Conservation (phyloP, 2,329 filamentous ascomycete genomes). For the Trichophyton simii region DNA sequence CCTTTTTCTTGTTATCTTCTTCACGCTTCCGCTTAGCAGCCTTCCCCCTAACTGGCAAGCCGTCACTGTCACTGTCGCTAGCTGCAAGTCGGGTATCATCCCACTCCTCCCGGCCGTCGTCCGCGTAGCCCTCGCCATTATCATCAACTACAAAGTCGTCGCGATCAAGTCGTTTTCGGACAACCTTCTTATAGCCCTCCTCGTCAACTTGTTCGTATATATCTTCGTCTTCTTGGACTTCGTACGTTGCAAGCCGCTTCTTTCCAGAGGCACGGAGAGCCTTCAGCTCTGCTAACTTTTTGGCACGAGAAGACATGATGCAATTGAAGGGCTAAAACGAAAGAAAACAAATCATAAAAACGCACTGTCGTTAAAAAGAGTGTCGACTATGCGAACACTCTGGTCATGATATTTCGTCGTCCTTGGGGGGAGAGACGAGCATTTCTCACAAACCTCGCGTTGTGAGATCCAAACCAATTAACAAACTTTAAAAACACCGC, state of each 20-base stretch:
- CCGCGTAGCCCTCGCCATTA: slow-evolving; percentile 85
- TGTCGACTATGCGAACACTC: background rate
- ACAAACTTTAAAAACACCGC: background rate
- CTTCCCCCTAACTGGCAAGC: slow-evolving; percentile 50
- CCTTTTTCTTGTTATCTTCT: slow-evolving; percentile 70
- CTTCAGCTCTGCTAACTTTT: slow-evolving; percentile 54
- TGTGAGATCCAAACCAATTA: background rate
- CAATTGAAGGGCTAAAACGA: background rate
- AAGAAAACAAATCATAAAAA: background rate
- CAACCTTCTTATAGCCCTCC: slow-evolving; percentile 92
- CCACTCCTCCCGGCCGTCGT: slow-evolving; percentile 92
- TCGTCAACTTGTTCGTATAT: slow-evolving; percentile 96
- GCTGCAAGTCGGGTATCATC: slow-evolving; percentile 53
- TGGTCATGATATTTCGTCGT: background rate
- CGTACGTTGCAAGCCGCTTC: slow-evolving; percentile 76
- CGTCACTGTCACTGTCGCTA: slow-evolving; percentile 65
- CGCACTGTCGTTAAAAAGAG: background rate
- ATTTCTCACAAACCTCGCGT: background rate
- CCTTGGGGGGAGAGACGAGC: background rate
- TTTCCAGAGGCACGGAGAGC: slow-evolving; percentile 80
- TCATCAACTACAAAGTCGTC: slow-evolving; percentile 98
- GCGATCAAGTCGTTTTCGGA: slow-evolving; percentile 73
- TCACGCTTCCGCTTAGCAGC: slow-evolving; percentile 73
- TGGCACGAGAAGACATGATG: slow-evolving; percentile 14
- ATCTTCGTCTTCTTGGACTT: slow-evolving; percentile 69